These are phyloP conservation scores for Glycine tomentella DNA, from an alignment of 306 rosid species.

Conservation along the genomic window DNA sequence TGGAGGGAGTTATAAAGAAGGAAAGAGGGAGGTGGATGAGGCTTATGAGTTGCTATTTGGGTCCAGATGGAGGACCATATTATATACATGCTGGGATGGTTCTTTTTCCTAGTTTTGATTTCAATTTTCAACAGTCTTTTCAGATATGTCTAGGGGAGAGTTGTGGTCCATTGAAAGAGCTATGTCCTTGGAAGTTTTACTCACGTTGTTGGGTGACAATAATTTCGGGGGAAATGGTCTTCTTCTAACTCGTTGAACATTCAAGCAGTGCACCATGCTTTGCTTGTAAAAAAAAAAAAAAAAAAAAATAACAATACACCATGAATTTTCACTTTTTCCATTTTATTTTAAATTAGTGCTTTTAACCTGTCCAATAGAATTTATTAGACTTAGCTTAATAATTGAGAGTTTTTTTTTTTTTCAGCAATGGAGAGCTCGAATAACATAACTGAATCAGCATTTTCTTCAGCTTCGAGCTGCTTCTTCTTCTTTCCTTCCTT, in stretches of 20 bases:
- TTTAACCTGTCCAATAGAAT: neutral
- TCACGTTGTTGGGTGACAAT: neutral
- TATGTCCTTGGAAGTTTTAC: neutral
- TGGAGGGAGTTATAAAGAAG: neutral
- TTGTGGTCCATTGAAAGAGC: constrained; percentile 5
- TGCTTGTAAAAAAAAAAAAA: too few relatives aligned
- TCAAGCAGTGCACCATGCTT: neutral
- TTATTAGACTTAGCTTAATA: too few relatives aligned
- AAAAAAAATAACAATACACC: neutral
- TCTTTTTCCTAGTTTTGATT: neutral
- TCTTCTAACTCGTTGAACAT: neutral
- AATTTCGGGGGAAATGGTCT: too few relatives aligned
- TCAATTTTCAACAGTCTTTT: neutral
- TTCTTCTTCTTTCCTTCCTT: neutral
- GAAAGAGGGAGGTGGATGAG: neutral
- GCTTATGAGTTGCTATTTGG: neutral
- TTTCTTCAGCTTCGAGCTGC: neutral
- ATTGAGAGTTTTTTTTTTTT: too few relatives aligned
- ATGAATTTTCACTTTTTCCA: neutral
- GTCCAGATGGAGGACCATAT: too few relatives aligned
- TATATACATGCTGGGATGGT: neutral
- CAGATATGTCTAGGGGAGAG: neutral
- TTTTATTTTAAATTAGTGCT: neutral
- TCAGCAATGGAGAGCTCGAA: too few relatives aligned
- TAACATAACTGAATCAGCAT: neutral